Conservation (phyloP, 495 filamentous ascomycete species). For the Poronia punctata region DNA sequence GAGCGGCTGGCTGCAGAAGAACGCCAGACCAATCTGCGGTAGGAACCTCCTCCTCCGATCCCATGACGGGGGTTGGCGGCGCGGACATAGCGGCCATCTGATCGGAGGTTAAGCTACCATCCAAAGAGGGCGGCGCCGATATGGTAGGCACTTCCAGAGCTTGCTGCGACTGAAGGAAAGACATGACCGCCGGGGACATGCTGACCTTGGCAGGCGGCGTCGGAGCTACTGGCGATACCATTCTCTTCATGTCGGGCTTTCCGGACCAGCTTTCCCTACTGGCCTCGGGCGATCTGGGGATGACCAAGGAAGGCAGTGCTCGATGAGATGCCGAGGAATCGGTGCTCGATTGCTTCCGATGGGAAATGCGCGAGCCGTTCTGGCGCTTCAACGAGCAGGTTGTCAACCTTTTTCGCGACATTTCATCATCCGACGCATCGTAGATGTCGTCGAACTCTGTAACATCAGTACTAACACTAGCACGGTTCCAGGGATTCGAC, state of each 20-base stretch:
- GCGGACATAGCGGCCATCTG: constrained; percentile 72
- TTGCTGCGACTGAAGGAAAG: constrained; percentile 52
- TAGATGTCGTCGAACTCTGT: constrained; percentile 81
- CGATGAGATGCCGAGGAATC: constrained; percentile 29
- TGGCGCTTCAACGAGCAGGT: constrained; percentile 28
- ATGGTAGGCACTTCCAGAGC: constrained; percentile 54
- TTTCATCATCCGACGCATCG: constrained; percentile 66
- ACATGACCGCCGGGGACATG: constrained; percentile 67
- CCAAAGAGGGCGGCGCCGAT: constrained; percentile 80
- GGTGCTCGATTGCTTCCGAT: constrained; percentile 17
- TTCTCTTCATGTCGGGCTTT: constrained; percentile 38
- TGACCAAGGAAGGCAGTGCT: constrained; percentile 62
- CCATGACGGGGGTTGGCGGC: constrained; percentile 70
- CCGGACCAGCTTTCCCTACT: constrained; percentile 30
- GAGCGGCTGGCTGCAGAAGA: constrained; percentile 68
- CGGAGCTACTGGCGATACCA: constrained; percentile 69
- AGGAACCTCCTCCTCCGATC: constrained; percentile 43
- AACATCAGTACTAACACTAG: constrained; percentile 47
- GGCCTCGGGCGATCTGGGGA: constrained; percentile 43
- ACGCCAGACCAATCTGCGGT: constrained; percentile 53
- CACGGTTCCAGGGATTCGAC: constrained; percentile 45
- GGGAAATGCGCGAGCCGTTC: constrained; percentile 25
- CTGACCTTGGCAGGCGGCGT: constrained; percentile 70
- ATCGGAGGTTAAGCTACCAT: constrained; percentile 81
- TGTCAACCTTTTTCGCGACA: constrained; percentile 20